Base-by-base conservation (phyloP, 768 basidiomycete species). In the Tylopilus subfusipes region DNA sequence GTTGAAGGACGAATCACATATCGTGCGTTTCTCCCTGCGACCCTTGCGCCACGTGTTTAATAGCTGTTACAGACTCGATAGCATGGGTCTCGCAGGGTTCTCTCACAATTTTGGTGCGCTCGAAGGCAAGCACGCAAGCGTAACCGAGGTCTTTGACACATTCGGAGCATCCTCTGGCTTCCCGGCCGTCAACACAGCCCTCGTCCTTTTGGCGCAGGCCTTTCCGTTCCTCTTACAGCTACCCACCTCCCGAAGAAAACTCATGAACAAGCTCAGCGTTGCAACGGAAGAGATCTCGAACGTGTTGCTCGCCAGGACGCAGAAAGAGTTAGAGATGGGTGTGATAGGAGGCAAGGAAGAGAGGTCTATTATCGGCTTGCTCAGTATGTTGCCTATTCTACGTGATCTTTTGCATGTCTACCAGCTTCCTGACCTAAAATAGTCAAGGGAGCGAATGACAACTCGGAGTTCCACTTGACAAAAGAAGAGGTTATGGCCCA, bases 71-170 rank as follows among this genome's bases (percentile, higher is more conserved):
- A 82, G 81, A 11, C 69, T 85, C 5, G 84, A 85, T 59, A 76
- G 72, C 1, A 73, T 85, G 46, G 82, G 83, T 13, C 78, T 84
- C 31, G 81, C 80, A 9, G 81, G 82, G 0, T 85, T 84, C 53
- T 78, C 79, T 6, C 78, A 85, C 59, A 72, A 82, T 60, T 85
- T 85, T 55, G 75, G 76, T 14, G 66, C 78, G 1, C 71, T 84
- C 4, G 75, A 79, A 16, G 82, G 82, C 7, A 74, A 78, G 51
- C 64, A 63, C 25, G 71, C 78, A 5, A 56, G 69, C 2, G 72
- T 82, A 16, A 68, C 73, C 2, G 69, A 75, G 6, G 69, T 72
- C 2, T 78, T 81, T 36, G 74, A 76, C 14, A 63, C 71, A 2
- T 72, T 77, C 49, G 34, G 36, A 5, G 54, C 58, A 27, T 60